These are phyloP conservation scores for Ascodesmis nigricans DNA, from an alignment of 495 filamentous ascomycete species.

Conservation along the genomic window DNA sequence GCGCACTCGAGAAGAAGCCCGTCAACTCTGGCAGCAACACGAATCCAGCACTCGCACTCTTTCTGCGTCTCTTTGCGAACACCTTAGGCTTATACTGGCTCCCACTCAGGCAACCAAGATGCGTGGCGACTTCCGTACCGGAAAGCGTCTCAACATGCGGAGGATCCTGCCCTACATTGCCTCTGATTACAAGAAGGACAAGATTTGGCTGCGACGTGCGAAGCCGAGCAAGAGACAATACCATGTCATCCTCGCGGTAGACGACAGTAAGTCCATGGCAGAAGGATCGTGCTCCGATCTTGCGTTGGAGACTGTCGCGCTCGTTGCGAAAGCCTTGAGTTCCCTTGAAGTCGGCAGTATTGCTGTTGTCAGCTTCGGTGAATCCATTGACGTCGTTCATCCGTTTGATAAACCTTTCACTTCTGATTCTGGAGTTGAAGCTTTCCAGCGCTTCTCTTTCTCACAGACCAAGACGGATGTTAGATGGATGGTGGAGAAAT, in stretches of 20 bases:
- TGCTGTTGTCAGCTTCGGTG: constrained; percentile 72
- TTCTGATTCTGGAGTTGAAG: constrained; percentile 55
- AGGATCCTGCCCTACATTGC: constrained; percentile 98
- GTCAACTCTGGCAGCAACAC: constrained; percentile 64
- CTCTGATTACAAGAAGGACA: constrained; percentile 90
- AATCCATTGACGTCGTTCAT: constrained; percentile 68
- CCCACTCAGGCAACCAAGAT: constrained; percentile 91
- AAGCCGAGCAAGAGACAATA: constrained; percentile 83
- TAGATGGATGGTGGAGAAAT: constrained; percentile 46
- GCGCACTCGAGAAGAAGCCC: constrained; percentile 35
- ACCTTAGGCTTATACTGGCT: constrained; percentile 82
- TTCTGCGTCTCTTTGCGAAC: constrained; percentile 70
- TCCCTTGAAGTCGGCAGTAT: constrained; percentile 89
- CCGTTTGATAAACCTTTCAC: constrained; percentile 67
- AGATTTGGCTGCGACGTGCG: constrained; percentile 95
- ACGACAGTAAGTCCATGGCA: constrained; percentile 84
- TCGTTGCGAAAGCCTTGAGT: constrained; percentile 60
- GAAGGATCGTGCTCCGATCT: constrained; percentile 33
- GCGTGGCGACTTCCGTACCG: constrained; percentile 88
- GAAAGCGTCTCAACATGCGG: constrained; percentile 95
- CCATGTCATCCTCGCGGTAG: constrained; percentile 90
- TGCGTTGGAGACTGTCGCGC: constrained; percentile 77
- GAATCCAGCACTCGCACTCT: constrained; percentile 64
- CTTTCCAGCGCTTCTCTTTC: constrained; percentile 72
- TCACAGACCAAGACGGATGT: constrained; percentile 69